phyloP scores from a whole-genome alignment of 2,329 filamentous ascomycete species.

The Epichloe typhina region DNA sequence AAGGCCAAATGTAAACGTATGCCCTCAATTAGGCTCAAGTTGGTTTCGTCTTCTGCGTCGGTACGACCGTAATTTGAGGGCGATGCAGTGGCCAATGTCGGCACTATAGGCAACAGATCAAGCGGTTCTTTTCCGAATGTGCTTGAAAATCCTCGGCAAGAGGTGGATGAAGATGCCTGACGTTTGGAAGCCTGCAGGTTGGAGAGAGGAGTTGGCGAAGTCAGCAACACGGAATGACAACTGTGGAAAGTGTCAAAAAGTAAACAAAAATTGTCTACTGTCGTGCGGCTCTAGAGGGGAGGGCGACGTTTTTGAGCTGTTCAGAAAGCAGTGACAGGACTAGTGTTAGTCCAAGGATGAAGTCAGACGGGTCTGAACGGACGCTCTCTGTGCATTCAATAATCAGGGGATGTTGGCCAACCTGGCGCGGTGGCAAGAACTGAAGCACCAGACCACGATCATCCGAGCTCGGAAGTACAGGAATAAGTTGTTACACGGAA shows the following conservation, averaged over 20 bases:
- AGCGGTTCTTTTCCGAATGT: neutral
- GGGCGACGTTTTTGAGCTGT: too few relatives aligned
- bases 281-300: too few relatives aligned
- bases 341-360: too few relatives aligned
- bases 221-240: neutral
- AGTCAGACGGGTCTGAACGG: too few relatives aligned
- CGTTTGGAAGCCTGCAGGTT: neutral
- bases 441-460: too few relatives aligned
- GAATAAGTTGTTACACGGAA: too few relatives aligned
- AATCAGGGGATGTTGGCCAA: too few relatives aligned
- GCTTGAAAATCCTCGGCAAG: neutral
- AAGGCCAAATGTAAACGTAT: slow-evolving; percentile 12
- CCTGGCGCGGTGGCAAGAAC: too few relatives aligned
- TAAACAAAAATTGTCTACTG: neutral
- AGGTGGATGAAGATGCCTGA: neutral
- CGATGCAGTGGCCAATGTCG: slow-evolving; percentile 10
- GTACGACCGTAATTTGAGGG: slow-evolving; percentile 19
- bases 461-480: too few relatives aligned
- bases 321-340: too few relatives aligned
- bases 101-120: slow-evolving; percentile 7
- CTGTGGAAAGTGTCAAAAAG: neutral
- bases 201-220: neutral
- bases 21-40: slow-evolving; percentile 16
- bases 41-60: slow-evolving; percentile 23
- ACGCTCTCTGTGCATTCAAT: too few relatives aligned